Percentiles rank a stretch among this genome's conserved stretches.
These are phyloP conservation scores for Acanthamoeba sp. DNA, from an alignment of 208 protist genomes.

Conservation along the genomic window DNA sequence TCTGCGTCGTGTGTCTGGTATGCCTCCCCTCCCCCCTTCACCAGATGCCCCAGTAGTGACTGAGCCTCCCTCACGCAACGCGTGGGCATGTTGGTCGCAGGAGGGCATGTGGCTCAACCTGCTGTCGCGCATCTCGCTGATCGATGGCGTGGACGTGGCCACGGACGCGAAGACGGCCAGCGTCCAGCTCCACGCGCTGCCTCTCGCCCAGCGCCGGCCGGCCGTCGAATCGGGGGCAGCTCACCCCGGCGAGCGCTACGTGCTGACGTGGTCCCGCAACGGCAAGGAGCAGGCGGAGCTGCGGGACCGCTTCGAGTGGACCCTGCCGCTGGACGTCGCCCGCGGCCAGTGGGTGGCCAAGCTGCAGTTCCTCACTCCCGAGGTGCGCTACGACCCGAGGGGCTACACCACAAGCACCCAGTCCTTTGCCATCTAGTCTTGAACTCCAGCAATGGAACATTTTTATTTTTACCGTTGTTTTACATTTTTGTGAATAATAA, in stretches of 20 bases:
- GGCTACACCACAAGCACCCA: not conserved
- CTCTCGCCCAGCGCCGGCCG: not conserved
- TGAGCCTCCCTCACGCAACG: not conserved
- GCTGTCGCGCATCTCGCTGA: conserved; percentile 41
- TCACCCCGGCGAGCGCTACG: conserved; percentile 13
- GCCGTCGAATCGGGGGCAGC: too few relatives aligned
- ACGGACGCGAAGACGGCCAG: not conserved
- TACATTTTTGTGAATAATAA: too few relatives aligned
- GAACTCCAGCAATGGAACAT: too few relatives aligned
- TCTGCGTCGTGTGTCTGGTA: conserved; percentile 47
- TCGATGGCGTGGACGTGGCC: conserved; percentile 41
- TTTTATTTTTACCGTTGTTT: too few relatives aligned
- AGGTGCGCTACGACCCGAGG: conserved; percentile 23
- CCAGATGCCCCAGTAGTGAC: too few relatives aligned
- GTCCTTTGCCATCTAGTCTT: conserved; percentile 15
- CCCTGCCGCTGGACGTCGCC: not conserved
- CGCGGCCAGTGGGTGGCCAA: not conserved
- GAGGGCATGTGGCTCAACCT: conserved; percentile 68
- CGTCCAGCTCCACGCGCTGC: not conserved
- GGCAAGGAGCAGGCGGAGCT: conserved; percentile 8
- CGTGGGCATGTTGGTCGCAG: not conserved
- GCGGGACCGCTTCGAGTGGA: not conserved
- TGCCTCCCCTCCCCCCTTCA: too few relatives aligned
- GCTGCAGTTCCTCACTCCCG: conserved; percentile 43
- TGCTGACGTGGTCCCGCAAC: not conserved